These are phyloP conservation scores for Trichosanthes cucumerina DNA, from an alignment of 306 rosid genomes.

Conservation along the genomic window DNA sequence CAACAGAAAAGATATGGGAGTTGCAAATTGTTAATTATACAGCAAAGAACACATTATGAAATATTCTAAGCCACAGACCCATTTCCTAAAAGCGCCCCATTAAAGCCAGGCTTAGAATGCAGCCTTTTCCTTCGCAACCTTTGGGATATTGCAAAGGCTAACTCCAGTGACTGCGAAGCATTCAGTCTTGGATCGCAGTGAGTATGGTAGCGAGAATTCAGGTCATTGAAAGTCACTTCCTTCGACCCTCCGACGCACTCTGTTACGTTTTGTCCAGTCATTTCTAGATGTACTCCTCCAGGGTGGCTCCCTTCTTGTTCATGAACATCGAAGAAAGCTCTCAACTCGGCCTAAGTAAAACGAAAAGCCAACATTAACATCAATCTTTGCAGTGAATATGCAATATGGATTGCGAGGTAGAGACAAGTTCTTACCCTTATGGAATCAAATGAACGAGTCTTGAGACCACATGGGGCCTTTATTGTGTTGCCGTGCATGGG, in stretches of 20 bases:
- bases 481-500: conserved; percentile 48
- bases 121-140: conserved; percentile 28
- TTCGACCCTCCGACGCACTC: conserved; percentile 34
- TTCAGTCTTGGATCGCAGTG: conserved; percentile 35
- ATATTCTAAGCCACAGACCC: not conserved
- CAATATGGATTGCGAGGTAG: not conserved
- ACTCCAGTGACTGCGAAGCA: conserved; percentile 36
- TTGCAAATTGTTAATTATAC: not conserved
- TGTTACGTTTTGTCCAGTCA: conserved; percentile 40
- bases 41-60: not conserved
- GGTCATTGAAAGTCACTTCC: conserved; percentile 26
- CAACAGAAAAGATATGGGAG: not conserved
- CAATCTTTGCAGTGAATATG: not conserved
- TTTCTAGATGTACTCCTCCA: conserved; percentile 38
- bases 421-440: conserved; percentile 24
- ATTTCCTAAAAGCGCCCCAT: not conserved
- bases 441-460: conserved; percentile 31
- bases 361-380: not conserved
- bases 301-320: conserved; percentile 40
- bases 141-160: conserved; percentile 30
- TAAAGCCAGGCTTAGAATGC: not conserved
- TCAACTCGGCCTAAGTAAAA: conserved; percentile 26
- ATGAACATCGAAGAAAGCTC: conserved; percentile 40
- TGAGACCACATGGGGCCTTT: conserved; percentile 36
- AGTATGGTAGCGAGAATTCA: conserved; percentile 32